Base-by-base conservation (phyloP, 352 stramenopile genomes). In the Thalassiosira exigua region DNA sequence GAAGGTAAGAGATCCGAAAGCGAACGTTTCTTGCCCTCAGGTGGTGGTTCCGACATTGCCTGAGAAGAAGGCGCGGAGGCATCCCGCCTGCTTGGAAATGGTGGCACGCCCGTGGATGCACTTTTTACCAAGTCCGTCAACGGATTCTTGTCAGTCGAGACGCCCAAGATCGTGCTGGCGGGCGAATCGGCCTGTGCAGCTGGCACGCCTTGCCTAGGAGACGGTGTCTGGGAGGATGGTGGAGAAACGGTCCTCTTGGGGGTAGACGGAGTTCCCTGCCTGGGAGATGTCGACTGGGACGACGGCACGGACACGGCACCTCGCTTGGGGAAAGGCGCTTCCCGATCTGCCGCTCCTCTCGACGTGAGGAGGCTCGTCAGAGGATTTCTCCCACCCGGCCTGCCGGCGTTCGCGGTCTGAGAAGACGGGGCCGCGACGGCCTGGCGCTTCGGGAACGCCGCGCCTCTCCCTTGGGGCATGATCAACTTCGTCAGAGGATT, bases 161-260 rank as follows among this genome's bases (percentile, higher is more conserved):
- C 5, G n/a, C 48, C 57, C 12, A 62, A 24, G 51, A 69, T 69
- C 5, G 42, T 53, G n/a, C 5, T 78, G 53, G 56, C 57, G 29
- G 69, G 69, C 26, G 66, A 66, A 30, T 51, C 48, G n/a, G 21
- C 19, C 27, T 59, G 66, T 22, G 52, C 14, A 56, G 66, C 66
- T 32, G 66, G 54, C n/a, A 36, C 41, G 24, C 66, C 54, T 75
- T 67, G 52, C 54, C 66, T 66, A 7, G 14, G 53, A 67, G 44
- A 29, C 46, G 53, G 44, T 48, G 66, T 50, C 57, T 75, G 66
- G 17, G 58, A 67, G 26, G 58, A 67, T 50, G 58, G 58, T 42
- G 4, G 58, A 50, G 58, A 30, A 2, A 51, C 2, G n/a, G 24
- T 51, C 36, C 57, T 67, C 57, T 67, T 67, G 36, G 58, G 9